Base-by-base conservation (phyloP, 2,329 filamentous ascomycete species). In the Arthrobotrys musiformis region DNA sequence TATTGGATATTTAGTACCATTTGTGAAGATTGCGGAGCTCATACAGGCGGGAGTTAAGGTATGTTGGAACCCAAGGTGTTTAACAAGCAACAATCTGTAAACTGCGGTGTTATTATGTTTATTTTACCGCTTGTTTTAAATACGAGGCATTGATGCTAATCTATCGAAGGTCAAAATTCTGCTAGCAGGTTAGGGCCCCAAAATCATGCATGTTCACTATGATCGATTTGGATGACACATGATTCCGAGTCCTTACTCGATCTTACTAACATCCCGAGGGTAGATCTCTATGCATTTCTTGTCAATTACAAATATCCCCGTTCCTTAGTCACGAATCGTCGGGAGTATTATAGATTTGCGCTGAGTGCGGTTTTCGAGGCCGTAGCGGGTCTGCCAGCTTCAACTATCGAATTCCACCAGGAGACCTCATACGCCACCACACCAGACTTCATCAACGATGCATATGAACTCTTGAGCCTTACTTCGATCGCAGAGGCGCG, bases 261-360 rank as follows among this genome's bases (percentile, higher is more conserved):
- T 42, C 24, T 4, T 15, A 15, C 11, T 42, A n/a, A 42, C 37
- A 42, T 2, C 11, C 2, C 7, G 4, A 15, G 11, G 2, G 2
- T 48, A 74, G 70, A 74, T 50, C 62, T 67, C 50, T 67, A 60
- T 11, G 52, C 60, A 8, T 74, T 67, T 24, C 70, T 74, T 15
- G 30, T 74, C 2, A 74, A 74, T 13, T 74, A 74, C 40, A 40
- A 24, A 28, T 42, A 74, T n/a, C 24, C 61, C 2, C 56, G 44
- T 1, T 44, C 52, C 15, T 11, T 67, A 13, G 61, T 67, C 17
- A 17, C 24, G n/a, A 9, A 67, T 13, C 70, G 70, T 37, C 17
- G 13, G 33, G 46, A 52, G 17, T 58, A 60, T 17, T 69, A 76
- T 44, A 35, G 50, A 30, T 70, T 50, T 22, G 72, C 68, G 8